phyloP scores from a whole-genome alignment of 768 basidiomycete genomes.

The Cystofilobasidium bisporidii region DNA sequence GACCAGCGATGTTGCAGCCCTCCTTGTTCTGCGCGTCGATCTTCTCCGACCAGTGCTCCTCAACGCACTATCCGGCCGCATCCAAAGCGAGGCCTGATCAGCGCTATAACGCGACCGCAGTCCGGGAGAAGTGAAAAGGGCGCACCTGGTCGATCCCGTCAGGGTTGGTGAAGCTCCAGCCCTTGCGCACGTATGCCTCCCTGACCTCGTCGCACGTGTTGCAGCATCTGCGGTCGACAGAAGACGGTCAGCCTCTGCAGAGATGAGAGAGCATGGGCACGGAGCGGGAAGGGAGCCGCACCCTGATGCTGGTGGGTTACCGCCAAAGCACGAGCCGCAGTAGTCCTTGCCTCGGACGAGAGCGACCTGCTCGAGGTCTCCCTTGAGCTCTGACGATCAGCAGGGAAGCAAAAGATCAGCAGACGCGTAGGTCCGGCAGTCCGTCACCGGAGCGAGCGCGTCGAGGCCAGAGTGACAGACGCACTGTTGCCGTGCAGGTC shows the following conservation, averaged over 20 bases:
- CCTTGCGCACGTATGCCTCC: constrained; percentile 74
- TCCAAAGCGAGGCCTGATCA: no score
- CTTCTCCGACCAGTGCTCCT: constrained; percentile 92
- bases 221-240: constrained; percentile 59
- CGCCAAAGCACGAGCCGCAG: constrained; percentile 96
- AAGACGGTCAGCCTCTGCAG: constrained; percentile 38
- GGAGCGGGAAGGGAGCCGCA: constrained; percentile 3
- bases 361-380: constrained; percentile 72
- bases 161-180: constrained; percentile 90
- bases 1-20: constrained; percentile 87
- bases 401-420: no score
- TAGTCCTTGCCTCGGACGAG: constrained; percentile 55
- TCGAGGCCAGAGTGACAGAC: constrained; percentile 8
- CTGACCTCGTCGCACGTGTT: constrained; percentile 94
- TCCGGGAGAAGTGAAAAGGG: no score
- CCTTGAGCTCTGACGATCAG: constrained; percentile 54
- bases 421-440: neutral
- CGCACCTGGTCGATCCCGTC: constrained; percentile 84
- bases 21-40: constrained; percentile 84
- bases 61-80: constrained; percentile 55
- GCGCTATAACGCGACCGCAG: no score
- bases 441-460: neutral
- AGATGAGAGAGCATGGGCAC: neutral
- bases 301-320: constrained; percentile 39
- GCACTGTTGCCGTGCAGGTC: constrained; percentile 43